Base-by-base conservation (phyloP, 148 eudicot genomes). In the Amaranthus cruentus region DNA sequence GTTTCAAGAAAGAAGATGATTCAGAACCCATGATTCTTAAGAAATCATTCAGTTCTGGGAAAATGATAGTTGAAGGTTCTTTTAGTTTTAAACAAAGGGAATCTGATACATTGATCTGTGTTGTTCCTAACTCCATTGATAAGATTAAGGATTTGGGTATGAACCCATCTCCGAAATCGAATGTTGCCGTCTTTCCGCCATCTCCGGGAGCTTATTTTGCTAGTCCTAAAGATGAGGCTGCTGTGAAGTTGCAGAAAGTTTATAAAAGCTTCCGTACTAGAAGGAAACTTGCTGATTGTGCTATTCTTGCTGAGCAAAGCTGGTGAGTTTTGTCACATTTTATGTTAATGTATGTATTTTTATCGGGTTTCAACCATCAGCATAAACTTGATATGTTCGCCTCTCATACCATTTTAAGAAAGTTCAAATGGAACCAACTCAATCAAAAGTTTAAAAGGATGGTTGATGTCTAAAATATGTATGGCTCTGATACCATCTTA, bases 281-380 rank as follows among this genome's bases (percentile, higher is more conserved):
- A 64, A 73, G 99, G 79, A 95, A 95, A 90, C 85, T 95, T 14
- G 99, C 99, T 12, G 99, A 92, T 84, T 92, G 99, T 81, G 99
- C 99, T 38, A 94, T 95, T 70, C 87, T 95, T 62, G 88, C 88
- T 71, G 99, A 95, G 84, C 96, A 92, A 74, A 91, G 93, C 85
- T 91, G 99, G 97, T 90, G 63, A 59, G 84, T 55, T 21, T 49
- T 15, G 0, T 6, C 38, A 28, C 38, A 28, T 28, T 28, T 28
- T 28, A 28, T 28, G 38, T 0, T 28, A 28, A 28, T 28, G 38
- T 28, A 28, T 28, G 38, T 28, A 28, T 2, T 28, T 28, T 28
- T 28, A 28, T 28, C 38, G 38, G 38, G 38, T 28, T 28, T 28
- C 38, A 28, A 28, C 38, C 38, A 28, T 0, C 38, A 2, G 38